phyloP scores from a whole-genome alignment of 2,329 filamentous ascomycete genomes.

The Bimuria novae-zelandiae region DNA sequence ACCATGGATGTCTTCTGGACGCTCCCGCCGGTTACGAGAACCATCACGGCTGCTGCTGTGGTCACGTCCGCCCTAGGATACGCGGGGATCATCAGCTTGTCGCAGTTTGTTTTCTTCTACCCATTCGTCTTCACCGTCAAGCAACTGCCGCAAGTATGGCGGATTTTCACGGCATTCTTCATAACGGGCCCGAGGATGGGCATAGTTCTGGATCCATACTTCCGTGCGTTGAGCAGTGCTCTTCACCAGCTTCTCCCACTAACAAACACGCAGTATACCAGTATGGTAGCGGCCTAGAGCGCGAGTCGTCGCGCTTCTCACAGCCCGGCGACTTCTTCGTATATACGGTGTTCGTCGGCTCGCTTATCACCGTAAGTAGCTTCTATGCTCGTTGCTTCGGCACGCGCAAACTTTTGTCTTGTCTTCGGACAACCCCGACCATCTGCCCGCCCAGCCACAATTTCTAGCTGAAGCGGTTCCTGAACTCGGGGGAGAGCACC shows the following conservation, averaged over 20 bases:
- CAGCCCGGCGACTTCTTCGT: slow-evolving; percentile 78
- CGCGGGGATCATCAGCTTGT: slow-evolving; percentile 58
- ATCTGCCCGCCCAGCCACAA: slow-evolving; percentile 58
- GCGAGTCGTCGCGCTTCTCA: slow-evolving; percentile 70
- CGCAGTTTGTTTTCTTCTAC: slow-evolving; percentile 60
- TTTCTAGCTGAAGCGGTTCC: slow-evolving; percentile 59
- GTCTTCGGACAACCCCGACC: slow-evolving; percentile 58
- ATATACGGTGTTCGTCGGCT: slow-evolving; percentile 75
- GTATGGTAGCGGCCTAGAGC: slow-evolving; percentile 77
- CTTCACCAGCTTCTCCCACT: slow-evolving; percentile 22
- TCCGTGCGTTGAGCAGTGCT: slow-evolving; percentile 54
- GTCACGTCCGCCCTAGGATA: slow-evolving; percentile 65
- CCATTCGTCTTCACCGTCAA: slow-evolving; percentile 59
- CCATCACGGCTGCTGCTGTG: slow-evolving; percentile 68
- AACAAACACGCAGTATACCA: slow-evolving; percentile 64
- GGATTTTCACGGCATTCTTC: slow-evolving; percentile 62
- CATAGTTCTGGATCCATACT: slow-evolving; percentile 76
- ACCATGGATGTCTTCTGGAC: slow-evolving; percentile 67
- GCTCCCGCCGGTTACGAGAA: slow-evolving; percentile 70
- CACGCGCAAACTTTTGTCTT: slow-evolving; percentile 20
- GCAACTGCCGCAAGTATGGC: slow-evolving; percentile 63
- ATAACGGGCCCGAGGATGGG: slow-evolving; percentile 60
- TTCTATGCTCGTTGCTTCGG: slow-evolving; percentile 15
- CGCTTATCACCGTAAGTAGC: slow-evolving; percentile 76
- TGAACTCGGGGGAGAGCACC: slow-evolving; percentile 60